Conservation (phyloP, 805 yeast genomes). For the Isabelozyma rhagii region DNA sequence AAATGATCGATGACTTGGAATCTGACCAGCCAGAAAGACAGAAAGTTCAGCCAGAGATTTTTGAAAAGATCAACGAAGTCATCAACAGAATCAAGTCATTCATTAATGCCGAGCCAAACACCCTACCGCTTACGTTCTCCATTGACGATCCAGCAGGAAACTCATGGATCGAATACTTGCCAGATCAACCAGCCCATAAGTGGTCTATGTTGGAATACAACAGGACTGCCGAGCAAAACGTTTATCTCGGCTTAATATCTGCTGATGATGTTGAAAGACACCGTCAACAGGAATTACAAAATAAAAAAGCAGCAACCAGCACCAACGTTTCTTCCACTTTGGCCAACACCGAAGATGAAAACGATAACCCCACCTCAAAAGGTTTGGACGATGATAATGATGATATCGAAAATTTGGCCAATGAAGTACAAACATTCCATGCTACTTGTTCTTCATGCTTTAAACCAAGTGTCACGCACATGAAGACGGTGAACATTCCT, state of each 20-base stretch:
- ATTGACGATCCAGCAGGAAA: conserved; percentile 96
- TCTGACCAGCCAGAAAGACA: conserved; percentile 81
- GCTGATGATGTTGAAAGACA: conserved; percentile 57
- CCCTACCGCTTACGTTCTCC: conserved; percentile 72
- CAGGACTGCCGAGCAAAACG: conserved; percentile 87
- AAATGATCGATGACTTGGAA: conserved; percentile 77
- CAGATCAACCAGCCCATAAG: conserved; percentile 84
- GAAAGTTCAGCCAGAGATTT: conserved; percentile 67
- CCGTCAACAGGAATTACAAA: conserved; percentile 46
- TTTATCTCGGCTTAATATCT: conserved; percentile 74
- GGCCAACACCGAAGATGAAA: conserved; percentile 6
- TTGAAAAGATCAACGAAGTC: conserved; percentile 71
- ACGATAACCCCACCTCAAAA: conserved; percentile 40
- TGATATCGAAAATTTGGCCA: conserved; percentile 79
- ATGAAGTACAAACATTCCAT: conserved; percentile 89
- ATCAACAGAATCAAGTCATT: conserved; percentile 56
- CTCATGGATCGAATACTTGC: conserved; percentile 89
- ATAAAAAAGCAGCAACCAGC: conserved; percentile 39
- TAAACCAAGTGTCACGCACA: conserved; percentile 82
- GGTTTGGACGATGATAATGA: conserved; percentile 51
- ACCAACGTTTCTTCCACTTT: conserved; percentile 23
- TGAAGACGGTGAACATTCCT: conserved; percentile 96
- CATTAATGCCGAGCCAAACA: conserved; percentile 63
- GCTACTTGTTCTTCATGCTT: conserved; percentile 93
- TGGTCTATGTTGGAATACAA: conserved; percentile 83